phyloP scores from a whole-genome alignment of 2,329 filamentous ascomycete species.

The Pyrenophora teres region DNA sequence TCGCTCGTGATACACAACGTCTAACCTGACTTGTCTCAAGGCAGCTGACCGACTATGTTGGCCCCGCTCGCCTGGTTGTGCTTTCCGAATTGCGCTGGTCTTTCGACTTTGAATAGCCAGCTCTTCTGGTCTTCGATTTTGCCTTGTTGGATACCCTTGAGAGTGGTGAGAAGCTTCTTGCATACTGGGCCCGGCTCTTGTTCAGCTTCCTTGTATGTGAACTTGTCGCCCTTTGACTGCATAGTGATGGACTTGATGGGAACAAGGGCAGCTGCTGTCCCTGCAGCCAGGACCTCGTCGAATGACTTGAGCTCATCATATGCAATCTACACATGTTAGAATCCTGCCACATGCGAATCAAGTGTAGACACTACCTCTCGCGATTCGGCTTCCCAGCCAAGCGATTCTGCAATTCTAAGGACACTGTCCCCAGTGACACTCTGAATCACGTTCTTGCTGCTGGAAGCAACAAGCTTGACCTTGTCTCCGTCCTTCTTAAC shows the following conservation, averaged over 20 bases:
- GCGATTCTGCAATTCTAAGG: slow-evolving; percentile 72
- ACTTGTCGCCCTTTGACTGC: slow-evolving; percentile 60
- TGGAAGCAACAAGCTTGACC: slow-evolving; percentile 80
- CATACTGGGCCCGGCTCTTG: slow-evolving; percentile 76
- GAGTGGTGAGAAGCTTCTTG: slow-evolving; percentile 70
- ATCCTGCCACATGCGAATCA: background rate
- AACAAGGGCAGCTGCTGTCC: slow-evolving; percentile 88
- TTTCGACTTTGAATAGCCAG: slow-evolving; percentile 64
- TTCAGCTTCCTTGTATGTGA: slow-evolving; percentile 59
- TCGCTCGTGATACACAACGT: too few species aligned
- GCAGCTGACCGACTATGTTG: slow-evolving; percentile 43
- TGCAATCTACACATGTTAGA: slow-evolving; percentile 58
- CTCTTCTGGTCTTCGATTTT: slow-evolving; percentile 76
- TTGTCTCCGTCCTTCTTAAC: slow-evolving; percentile 65
- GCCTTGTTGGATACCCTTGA: slow-evolving; percentile 86
- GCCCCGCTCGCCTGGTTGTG: slow-evolving; percentile 23
- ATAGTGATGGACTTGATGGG: slow-evolving; percentile 90
- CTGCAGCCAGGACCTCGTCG: slow-evolving; percentile 85
- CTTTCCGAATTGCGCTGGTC: slow-evolving; percentile 46
- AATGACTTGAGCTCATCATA: slow-evolving; percentile 68
- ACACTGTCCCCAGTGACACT: slow-evolving; percentile 83
- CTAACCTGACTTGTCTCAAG: slow-evolving; percentile 17
- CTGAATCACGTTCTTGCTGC: slow-evolving; percentile 85
- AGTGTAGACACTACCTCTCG: slow-evolving; percentile 59
- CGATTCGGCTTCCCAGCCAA: slow-evolving; percentile 84